A percentile compares a stretch with the other conserved stretches of the same genome.
Evolutionary conservation across 768 basidiomycete genomes (phyloP).

Genomic region (Rhodotorula kratochvilovae): DNA sequence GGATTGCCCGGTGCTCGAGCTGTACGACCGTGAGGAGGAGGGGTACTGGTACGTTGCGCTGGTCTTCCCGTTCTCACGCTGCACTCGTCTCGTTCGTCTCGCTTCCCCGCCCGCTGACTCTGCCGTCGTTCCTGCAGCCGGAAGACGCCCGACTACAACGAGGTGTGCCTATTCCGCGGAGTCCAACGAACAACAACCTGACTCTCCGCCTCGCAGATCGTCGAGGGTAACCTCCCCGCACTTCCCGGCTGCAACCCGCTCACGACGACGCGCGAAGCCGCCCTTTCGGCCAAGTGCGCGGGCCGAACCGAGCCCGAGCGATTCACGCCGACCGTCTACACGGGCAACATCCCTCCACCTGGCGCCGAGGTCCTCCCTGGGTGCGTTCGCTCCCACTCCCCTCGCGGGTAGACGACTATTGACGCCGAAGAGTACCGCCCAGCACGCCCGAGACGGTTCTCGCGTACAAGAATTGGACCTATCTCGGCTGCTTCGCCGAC

Average conservation of each 20-base stretch:
- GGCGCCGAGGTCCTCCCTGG: slow-evolving; percentile 13
- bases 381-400: slow-evolving; percentile 2
- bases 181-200: not conserved
- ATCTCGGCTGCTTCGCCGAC: slow-evolving; percentile 16
- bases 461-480: slow-evolving; percentile 4
- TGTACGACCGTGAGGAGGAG: not conserved
- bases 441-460: slow-evolving; percentile 7
- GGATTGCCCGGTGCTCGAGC: slow-evolving; percentile 15
- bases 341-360: not conserved
- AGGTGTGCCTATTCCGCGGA: not conserved
- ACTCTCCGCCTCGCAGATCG: not conserved
- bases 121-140: too few species aligned
- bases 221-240: not conserved
- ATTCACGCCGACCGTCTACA: not conserved
- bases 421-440: too few species aligned
- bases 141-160: slow-evolving; percentile 5
- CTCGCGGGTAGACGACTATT: too few species aligned
- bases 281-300: not conserved
- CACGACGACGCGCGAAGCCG: slow-evolving; percentile 6
- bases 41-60: not conserved
- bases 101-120: too few species aligned
- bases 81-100: too few species aligned
- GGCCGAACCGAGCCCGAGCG: not conserved
- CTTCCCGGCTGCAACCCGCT: slow-evolving; percentile 26
- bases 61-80: too few species aligned